Evolutionary conservation across 2,329 filamentous ascomycete genomes (phyloP).

Genomic region (Cryphonectria carpinicola): DNA sequence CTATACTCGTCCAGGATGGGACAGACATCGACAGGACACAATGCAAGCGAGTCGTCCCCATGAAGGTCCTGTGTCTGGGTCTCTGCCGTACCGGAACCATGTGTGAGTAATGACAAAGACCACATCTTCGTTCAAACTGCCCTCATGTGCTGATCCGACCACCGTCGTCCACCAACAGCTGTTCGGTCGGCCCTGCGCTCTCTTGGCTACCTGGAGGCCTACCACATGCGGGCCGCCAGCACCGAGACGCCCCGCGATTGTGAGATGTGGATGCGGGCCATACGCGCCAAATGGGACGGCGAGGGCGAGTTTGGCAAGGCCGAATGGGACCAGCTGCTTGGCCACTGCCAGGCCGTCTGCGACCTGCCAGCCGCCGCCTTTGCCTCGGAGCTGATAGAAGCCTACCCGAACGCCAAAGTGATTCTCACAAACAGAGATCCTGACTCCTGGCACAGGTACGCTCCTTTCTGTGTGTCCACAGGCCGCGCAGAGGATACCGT

Average conservation of each 20-base stretch:
- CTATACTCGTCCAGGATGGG: constrained; percentile 28
- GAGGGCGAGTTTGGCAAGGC: constrained; percentile 37
- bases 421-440: constrained; percentile 47
- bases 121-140: background rate
- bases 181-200: constrained; percentile 26
- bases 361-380: constrained; percentile 36
- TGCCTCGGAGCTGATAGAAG: constrained; percentile 47
- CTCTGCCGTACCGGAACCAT: constrained; percentile 53
- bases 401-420: constrained; percentile 55
- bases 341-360: constrained; percentile 41
- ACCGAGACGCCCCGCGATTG: constrained; percentile 30
- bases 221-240: constrained; percentile 29
- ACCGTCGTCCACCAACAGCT: background rate
- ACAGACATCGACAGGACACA: constrained; percentile 69
- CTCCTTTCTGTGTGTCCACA: constrained; percentile 23
- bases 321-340: constrained; percentile 52
- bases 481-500: background rate
- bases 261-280: constrained; percentile 33
- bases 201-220: constrained; percentile 27
- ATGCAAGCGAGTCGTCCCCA: constrained; percentile 69
- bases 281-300: constrained; percentile 33
- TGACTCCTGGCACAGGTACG: constrained; percentile 45
- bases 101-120: constrained; percentile 10
- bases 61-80: constrained; percentile 73
- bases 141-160: background rate